Conservation (phyloP, 108 stramenopile species). For the Seminavis robusta region DNA sequence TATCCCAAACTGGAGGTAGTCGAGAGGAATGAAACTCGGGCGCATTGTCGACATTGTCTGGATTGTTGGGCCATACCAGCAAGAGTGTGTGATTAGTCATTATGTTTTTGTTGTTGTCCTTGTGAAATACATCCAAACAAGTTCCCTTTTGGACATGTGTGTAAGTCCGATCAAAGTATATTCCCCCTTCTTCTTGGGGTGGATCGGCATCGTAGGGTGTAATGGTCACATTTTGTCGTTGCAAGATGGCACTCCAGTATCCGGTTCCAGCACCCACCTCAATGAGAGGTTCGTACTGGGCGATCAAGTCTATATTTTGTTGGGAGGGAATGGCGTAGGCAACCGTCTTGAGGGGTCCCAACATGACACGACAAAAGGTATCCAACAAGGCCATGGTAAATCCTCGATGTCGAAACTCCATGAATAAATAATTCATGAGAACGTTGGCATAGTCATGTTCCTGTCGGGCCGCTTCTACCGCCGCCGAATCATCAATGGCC, state of each 20-base stretch:
- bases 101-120: no score
- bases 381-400: not conserved
- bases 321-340: slow-evolving; percentile 31
- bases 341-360: not conserved
- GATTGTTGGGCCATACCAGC: slow-evolving; percentile 56
- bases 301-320: slow-evolving; percentile 18
- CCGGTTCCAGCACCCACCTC: slow-evolving; percentile 55
- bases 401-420: slow-evolving; percentile 5
- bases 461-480: not conserved
- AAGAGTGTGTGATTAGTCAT: slow-evolving; percentile 12
- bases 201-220: slow-evolving; percentile 30
- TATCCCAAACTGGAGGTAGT: slow-evolving; percentile 33
- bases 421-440: not conserved
- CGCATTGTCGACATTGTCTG: slow-evolving; percentile 44
- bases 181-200: not conserved
- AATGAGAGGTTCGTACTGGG: slow-evolving; percentile 24
- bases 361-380: not conserved
- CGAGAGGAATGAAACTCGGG: slow-evolving; percentile 8
- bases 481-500: not conserved
- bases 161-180: slow-evolving; percentile 20
- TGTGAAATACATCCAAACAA: slow-evolving; percentile 1
- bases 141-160: slow-evolving; percentile 23
- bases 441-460: not conserved
- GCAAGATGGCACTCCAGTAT: slow-evolving; percentile 39
- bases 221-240: slow-evolving; percentile 23